Percentiles rank a stretch among this genome's conserved stretches.
Evolutionary conservation across 257 asterid species (phyloP).

Genomic region (Datura wrightii): DNA sequence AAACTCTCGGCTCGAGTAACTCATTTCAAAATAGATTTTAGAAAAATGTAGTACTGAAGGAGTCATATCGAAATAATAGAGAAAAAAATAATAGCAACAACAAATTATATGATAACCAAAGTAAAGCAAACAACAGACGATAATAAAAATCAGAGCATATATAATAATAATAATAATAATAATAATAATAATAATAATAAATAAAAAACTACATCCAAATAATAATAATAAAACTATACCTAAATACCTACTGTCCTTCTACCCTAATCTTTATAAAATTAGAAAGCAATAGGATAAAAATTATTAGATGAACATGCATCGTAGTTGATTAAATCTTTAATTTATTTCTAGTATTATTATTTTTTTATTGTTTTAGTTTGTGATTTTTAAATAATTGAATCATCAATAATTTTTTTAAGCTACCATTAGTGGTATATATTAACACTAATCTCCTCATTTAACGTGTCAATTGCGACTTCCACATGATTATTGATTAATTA

Average conservation of each 20-base stretch:
- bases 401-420: background rate
- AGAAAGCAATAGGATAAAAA: background rate
- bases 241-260: background rate
- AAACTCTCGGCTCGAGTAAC: background rate
- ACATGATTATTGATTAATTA: background rate
- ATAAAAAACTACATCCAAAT: background rate
- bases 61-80: background rate
- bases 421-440: background rate
- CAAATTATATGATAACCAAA: background rate
- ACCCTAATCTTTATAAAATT: background rate
- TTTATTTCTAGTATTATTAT: background rate
- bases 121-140: too few relatives aligned
- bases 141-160: too few relatives aligned
- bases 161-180: background rate
- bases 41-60: background rate
- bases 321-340: background rate
- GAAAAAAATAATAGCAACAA: background rate
- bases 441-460: background rate
- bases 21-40: background rate
- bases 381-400: background rate
- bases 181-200: background rate
- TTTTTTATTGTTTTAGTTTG: background rate
- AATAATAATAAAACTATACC: background rate
- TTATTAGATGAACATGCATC: conserved; percentile 26
- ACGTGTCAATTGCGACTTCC: background rate